Percentiles rank a stretch among this genome's conserved stretches.
These are phyloP conservation scores for Paraleonurus japonicus DNA, from an alignment of 257 asterid genomes.

Conservation along the genomic window DNA sequence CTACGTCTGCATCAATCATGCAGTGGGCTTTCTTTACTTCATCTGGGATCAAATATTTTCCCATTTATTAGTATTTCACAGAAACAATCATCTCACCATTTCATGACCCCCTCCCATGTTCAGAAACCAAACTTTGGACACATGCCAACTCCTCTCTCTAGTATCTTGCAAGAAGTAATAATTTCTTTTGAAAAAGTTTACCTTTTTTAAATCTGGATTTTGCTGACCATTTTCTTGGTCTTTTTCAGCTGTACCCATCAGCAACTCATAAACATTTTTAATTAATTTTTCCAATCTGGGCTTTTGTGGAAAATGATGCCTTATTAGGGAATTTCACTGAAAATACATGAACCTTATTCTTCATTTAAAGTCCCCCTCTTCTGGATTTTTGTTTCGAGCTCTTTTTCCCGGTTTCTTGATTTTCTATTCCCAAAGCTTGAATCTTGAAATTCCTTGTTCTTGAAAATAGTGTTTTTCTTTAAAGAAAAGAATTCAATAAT, in stretches of 20 bases:
- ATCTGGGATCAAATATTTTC: constrained; percentile 28
- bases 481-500: neutral
- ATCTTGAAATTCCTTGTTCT: constrained; percentile 20
- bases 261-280: constrained; percentile 13
- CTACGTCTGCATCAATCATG: constrained; percentile 40
- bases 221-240: constrained; percentile 38
- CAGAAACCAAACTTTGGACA: constrained; percentile 38
- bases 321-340: neutral
- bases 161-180: constrained; percentile 18
- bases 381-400: constrained; percentile 18
- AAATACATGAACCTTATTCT: constrained; percentile 18
- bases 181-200: constrained; percentile 30
- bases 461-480: constrained; percentile 4
- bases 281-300: constrained; percentile 32
- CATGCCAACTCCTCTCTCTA: constrained; percentile 22
- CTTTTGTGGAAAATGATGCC: constrained; percentile 11
- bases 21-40: constrained; percentile 27
- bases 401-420: too few species aligned
- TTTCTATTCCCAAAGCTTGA: constrained; percentile 25
- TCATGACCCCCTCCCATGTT: constrained; percentile 41
- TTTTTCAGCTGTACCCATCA: constrained; percentile 37
- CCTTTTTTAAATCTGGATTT: constrained; percentile 40
- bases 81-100: constrained; percentile 26
- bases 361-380: constrained; percentile 25
- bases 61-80: constrained; percentile 18